Conservation (phyloP, 306 rosid genomes). For the Quercus berberidifolia region DNA sequence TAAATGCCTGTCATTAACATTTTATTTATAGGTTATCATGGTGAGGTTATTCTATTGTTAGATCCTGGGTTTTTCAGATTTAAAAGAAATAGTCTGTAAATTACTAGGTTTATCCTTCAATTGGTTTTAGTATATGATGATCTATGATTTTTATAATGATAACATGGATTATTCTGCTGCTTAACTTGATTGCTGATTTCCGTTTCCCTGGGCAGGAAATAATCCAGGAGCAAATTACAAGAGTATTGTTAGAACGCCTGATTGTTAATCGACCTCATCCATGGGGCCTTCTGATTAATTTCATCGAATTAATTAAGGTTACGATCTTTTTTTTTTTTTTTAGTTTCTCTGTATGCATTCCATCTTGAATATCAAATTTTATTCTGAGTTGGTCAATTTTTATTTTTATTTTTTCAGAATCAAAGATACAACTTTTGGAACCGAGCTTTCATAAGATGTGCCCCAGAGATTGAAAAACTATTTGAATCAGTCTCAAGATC, state of each 20-base stretch:
- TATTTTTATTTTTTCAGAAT: slow-evolving; percentile 47
- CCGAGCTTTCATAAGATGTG: slow-evolving; percentile 86
- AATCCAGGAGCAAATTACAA: slow-evolving; percentile 95
- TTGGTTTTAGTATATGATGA: not conserved
- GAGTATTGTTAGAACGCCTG: slow-evolving; percentile 90
- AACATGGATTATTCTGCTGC: not conserved
- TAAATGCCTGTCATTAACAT: not conserved
- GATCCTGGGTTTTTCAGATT: not conserved
- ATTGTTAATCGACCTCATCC: slow-evolving; percentile 98
- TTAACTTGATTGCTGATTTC: not conserved
- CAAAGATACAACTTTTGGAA: slow-evolving; percentile 94
- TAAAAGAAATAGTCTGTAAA: not conserved
- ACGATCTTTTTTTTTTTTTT: not conserved
- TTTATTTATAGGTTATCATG: not conserved
- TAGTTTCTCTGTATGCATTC: not conserved
- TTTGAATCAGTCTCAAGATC: slow-evolving; percentile 98
- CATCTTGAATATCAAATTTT: not conserved
- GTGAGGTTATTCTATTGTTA: not conserved
- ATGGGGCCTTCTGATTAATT: slow-evolving; percentile 97
- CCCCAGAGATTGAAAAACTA: slow-evolving; percentile 93
- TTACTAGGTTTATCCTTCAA: not conserved
- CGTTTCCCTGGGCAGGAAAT: slow-evolving; percentile 62
- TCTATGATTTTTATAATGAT: not conserved
- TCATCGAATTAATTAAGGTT: slow-evolving; percentile 94
- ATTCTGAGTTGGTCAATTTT: not conserved